phyloP scores from a whole-genome alignment of 2,329 filamentous ascomycete genomes.

The Sclerotinia spermophila region DNA sequence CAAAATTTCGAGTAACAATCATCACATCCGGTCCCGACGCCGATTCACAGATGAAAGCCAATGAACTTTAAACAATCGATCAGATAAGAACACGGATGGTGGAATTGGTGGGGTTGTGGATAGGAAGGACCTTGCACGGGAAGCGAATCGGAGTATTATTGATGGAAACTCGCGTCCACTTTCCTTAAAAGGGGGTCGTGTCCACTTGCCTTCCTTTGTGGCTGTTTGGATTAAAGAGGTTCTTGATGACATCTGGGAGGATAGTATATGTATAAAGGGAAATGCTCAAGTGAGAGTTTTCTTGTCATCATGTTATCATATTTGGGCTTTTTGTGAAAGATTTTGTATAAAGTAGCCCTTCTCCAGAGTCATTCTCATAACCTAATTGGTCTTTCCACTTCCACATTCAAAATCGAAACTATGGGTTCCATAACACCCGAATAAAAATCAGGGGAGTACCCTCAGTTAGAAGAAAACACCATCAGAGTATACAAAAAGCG shows the following conservation, averaged over 20 bases:
- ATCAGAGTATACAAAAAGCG: constrained; percentile 4
- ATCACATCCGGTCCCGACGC: background rate
- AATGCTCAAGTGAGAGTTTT: background rate
- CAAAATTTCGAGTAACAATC: background rate
- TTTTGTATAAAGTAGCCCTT: background rate
- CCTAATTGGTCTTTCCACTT: background rate
- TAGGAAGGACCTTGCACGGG: background rate
- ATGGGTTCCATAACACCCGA: background rate
- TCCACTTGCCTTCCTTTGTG: background rate
- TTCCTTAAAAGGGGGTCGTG: background rate
- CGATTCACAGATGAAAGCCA: background rate
- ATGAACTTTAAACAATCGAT: background rate
- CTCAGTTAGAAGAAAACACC: background rate
- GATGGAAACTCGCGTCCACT: background rate
- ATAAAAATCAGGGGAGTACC: background rate
- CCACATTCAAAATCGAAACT: background rate
- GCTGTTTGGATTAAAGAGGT: background rate
- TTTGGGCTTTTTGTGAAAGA: background rate
- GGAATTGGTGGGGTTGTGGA: background rate
- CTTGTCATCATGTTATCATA: background rate
- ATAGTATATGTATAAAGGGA: background rate
- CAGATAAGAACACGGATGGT: background rate
- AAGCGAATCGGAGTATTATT: background rate
- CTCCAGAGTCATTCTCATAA: background rate
- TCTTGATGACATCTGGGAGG: background rate